Base-by-base conservation (phyloP, 1,139 yeast species). In the Candida mesenterica region DNA sequence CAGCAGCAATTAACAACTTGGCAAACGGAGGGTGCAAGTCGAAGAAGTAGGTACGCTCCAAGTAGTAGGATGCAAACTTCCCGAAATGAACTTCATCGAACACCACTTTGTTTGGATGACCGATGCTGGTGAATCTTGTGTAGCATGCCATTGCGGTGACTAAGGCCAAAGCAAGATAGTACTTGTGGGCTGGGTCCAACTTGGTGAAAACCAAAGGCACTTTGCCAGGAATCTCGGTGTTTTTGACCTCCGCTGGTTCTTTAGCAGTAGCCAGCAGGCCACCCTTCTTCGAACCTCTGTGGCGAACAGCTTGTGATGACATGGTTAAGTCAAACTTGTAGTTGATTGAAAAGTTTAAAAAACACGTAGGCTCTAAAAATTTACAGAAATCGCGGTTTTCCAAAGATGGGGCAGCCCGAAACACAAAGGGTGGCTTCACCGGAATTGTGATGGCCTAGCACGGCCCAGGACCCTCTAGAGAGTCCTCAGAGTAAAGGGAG, bases 51-150 rank as follows among this genome's bases (percentile, higher is more conserved):
- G 92, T 81, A 41, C 94, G 68, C 56, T 86, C 83, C 42, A 87
- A 62, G 58, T 87, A 87, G 56, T 86, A 88, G 13, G 95, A 82
- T 17, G 97, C 97, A 62, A 90, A 89, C 56, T 89, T 89, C 30
- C 98, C 98, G 55, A 92, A 92, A 61, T 92, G 98, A 22, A 92
- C 98, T 59, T 94, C 99, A 65, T 94, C 99, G 53, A 94, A 94
- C 17, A 94, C 98, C 38, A 94, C 98, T 57, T 85, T 85, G 41
- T 72, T 68, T 2, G 98, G 98, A 43, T 71, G 72, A 53, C 81
- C 72, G 42, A 92, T 73, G 43, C 74, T 68, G 50, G 75, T 75
- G 60, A 90, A 89, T 46, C 99, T 75, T 4, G 88, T 73, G 28
- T 65, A 65, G 37, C 84, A 75, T 0, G 97, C 95, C 28, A 82